phyloP scores from a whole-genome alignment of 768 basidiomycete genomes.

The Lactarius sp. region DNA sequence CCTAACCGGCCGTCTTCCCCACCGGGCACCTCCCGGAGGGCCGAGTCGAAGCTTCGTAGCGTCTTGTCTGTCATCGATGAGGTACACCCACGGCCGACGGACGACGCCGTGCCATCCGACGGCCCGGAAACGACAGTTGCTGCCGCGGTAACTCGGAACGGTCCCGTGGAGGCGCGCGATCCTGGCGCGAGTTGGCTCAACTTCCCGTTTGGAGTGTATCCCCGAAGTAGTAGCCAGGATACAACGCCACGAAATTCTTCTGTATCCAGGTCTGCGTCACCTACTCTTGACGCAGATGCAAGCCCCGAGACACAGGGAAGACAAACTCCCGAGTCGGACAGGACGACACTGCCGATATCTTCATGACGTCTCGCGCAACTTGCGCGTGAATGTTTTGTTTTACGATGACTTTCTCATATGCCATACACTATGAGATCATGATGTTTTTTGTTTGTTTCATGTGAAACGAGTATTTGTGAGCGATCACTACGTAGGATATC shows the following conservation, averaged over 20 bases:
- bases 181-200: constrained; percentile 36
- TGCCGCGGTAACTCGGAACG: neutral
- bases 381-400: neutral
- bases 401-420: constrained; percentile 1
- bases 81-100: constrained; percentile 32
- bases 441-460: neutral
- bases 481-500: constrained; percentile 15
- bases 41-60: constrained; percentile 61
- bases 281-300: constrained; percentile 24
- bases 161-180: constrained; percentile 26
- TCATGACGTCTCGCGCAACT: constrained; percentile 23
- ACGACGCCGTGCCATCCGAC: neutral
- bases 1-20: constrained; percentile 20
- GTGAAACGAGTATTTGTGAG: constrained; percentile 4
- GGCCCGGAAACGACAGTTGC: neutral
- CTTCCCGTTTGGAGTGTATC: constrained; percentile 40
- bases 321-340: constrained; percentile 32
- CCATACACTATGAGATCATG: constrained; percentile 7
- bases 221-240: constrained; percentile 37
- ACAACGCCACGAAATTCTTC: constrained; percentile 47
- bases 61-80: constrained; percentile 74
- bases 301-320: constrained; percentile 29
- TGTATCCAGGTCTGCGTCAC: constrained; percentile 29
- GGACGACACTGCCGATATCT: constrained; percentile 28
- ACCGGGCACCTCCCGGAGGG: constrained; percentile 29